Conservation (phyloP, 768 basidiomycete species). For the Boletus eberwhitei region DNA sequence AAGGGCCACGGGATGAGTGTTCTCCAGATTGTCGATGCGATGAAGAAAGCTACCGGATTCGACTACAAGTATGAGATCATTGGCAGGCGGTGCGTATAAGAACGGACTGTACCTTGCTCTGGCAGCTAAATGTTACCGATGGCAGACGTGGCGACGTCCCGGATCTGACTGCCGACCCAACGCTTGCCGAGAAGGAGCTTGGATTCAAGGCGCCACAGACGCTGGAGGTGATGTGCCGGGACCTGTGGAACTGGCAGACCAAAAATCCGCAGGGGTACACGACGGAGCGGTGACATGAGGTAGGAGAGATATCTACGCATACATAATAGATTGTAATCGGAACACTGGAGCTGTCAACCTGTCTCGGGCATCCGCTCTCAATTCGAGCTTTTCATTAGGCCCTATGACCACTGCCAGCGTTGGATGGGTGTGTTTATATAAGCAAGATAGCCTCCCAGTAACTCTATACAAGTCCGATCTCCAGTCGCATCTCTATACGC, state of each 20-base stretch:
- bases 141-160: slow-evolving; percentile 89
- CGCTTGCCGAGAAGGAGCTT: slow-evolving; percentile 88
- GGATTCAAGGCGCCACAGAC: slow-evolving; percentile 82
- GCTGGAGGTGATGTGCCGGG: slow-evolving; percentile 90
- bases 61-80: slow-evolving; percentile 88
- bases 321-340: slow-evolving; percentile 21
- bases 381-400: too few relatives aligned
- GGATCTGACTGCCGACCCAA: slow-evolving; percentile 90
- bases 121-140: slow-evolving; percentile 5
- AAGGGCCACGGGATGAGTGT: slow-evolving; percentile 91
- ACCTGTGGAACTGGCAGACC: slow-evolving; percentile 99
- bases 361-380: neutral
- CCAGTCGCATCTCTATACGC: slow-evolving; percentile 2
- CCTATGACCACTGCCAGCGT: too few relatives aligned
- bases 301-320: slow-evolving; percentile 8
- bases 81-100: slow-evolving; percentile 70
- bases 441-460: neutral
- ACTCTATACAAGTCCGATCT: neutral
- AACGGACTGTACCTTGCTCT: neutral
- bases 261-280: slow-evolving; percentile 79
- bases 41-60: slow-evolving; percentile 87
- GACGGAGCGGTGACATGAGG: slow-evolving; percentile 24
- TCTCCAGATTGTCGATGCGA: slow-evolving; percentile 90
- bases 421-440: slow-evolving; percentile 10
- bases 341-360: neutral